Evolutionary conservation across 2,329 filamentous ascomycete species (phyloP), one percentile per base, ranked within the genome.

Genomic region (Botrytis fragariae): DNA sequence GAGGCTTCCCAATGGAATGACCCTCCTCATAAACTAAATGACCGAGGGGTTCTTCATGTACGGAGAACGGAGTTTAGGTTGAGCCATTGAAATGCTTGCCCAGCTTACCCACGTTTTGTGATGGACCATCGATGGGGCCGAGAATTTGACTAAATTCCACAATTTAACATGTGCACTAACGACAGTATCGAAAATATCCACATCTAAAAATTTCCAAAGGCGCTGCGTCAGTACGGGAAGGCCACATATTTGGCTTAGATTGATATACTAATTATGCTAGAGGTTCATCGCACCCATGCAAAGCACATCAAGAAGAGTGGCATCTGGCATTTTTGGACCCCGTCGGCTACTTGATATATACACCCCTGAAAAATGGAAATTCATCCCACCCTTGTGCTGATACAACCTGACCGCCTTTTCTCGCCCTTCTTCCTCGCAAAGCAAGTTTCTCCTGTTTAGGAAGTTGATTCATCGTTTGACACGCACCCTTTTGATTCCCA

Each of bases 401-500:
- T 60, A 29, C 25, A 61, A 68, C 29, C 63, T 72, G 71, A 72
- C 71, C 71, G 71, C 71, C 63, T 45, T 69, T 72, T 48, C 48
- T 45, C 61, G 60, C 62, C 60, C 45, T 54, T 35, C 57, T 57
- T 44, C n/a, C 60, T 71, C 61, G 60, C 45, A 71, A 59, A 72
- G 70, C 70, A 72, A 60, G 29, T 44, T 72, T 59, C 71, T 42
- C 63, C 63, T 48, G 22, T 72, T 69, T 72, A 48, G 62, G 51
- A 72, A 72, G 63, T 59, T 69, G 32, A 60, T 72, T 72, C 22
- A 68, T 72, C 70, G 14, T 18, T 72, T 74, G 73, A 74, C 71
- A 74, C 74, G 74, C 60, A 67, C 63, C 62, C 37, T 51, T 72
- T 76, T 78, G 75, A 79, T 79, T 74, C 65, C 73, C 74, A 35